These are phyloP conservation scores for Penicillium paxilli DNA, from an alignment of 495 filamentous ascomycete species.

Conservation along the genomic window DNA sequence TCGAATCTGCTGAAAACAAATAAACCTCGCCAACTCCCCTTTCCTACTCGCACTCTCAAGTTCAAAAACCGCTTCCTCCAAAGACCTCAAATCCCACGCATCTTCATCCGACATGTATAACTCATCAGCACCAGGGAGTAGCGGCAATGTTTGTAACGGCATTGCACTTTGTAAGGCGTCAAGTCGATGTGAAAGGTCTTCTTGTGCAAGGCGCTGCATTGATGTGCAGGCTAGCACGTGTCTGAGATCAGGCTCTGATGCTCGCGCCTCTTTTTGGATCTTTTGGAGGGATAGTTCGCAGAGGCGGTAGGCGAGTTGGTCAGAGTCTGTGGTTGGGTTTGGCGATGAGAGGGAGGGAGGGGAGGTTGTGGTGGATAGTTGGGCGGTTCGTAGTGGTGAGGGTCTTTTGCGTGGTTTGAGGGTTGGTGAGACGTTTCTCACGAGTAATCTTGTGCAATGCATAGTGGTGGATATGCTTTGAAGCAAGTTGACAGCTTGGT, in stretches of 20 bases:
- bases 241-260: slow-evolving; percentile 22
- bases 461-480: neutral
- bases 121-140: slow-evolving; percentile 17
- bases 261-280: slow-evolving; percentile 25
- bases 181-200: slow-evolving; percentile 22
- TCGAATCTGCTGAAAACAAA: slow-evolving; percentile 24
- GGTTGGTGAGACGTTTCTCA: slow-evolving; percentile 16
- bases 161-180: slow-evolving; percentile 10
- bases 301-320: slow-evolving; percentile 24
- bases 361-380: slow-evolving; percentile 5
- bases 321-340: slow-evolving; percentile 21
- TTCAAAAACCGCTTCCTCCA: slow-evolving; percentile 20
- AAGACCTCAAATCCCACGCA: slow-evolving; percentile 19
- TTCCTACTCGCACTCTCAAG: slow-evolving; percentile 19
- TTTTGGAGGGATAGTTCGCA: slow-evolving; percentile 27
- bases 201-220: slow-evolving; percentile 22
- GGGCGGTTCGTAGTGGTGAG: slow-evolving; percentile 7
- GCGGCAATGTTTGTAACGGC: slow-evolving; percentile 2
- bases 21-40: slow-evolving; percentile 17
- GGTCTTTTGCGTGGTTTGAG: slow-evolving; percentile 6
- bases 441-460: neutral
- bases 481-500: neutral
- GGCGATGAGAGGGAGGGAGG: slow-evolving; percentile 3
- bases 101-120: slow-evolving; percentile 10
- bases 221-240: slow-evolving; percentile 24